These are phyloP conservation scores for Tolypocladium tropicale DNA, from an alignment of 2,329 filamentous ascomycete species.

Conservation along the genomic window DNA sequence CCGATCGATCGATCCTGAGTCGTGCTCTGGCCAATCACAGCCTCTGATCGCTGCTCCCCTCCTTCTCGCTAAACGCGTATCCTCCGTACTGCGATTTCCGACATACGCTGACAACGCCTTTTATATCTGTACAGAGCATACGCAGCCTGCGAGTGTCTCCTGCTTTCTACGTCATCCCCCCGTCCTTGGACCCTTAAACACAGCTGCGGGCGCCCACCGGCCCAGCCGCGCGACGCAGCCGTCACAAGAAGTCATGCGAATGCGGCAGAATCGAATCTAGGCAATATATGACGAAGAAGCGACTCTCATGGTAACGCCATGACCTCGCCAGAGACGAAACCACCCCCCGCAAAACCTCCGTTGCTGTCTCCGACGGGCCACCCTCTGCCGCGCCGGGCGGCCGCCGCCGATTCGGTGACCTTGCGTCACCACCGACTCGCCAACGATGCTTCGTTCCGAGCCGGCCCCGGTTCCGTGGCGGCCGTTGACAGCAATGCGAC, in stretches of 20 bases:
- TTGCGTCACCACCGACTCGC: constrained; percentile 34
- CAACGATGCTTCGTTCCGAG: constrained; percentile 27
- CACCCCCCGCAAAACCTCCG: constrained; percentile 14
- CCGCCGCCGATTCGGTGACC: constrained; percentile 36
- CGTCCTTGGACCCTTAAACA: neutral
- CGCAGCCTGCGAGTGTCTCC: neutral
- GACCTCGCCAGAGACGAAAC: constrained; percentile 15
- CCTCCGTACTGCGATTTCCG: neutral
- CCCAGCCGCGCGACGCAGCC: neutral
- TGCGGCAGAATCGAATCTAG: neutral
- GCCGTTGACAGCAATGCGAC: constrained; percentile 7
- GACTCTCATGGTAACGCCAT: constrained; percentile 13
- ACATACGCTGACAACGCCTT: neutral
- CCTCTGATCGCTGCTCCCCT: too few species aligned
- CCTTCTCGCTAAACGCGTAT: neutral
- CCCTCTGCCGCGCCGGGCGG: constrained; percentile 32
- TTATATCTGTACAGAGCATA: neutral
- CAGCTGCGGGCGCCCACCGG: neutral
- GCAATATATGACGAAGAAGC: neutral
- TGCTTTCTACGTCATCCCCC: neutral
- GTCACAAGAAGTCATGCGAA: neutral
- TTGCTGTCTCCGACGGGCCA: constrained; percentile 22
- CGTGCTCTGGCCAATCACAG: neutral
- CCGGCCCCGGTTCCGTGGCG: constrained; percentile 13
- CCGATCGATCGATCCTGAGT: neutral